Conservation (phyloP, 768 basidiomycete species). For the Russula brevipes region DNA sequence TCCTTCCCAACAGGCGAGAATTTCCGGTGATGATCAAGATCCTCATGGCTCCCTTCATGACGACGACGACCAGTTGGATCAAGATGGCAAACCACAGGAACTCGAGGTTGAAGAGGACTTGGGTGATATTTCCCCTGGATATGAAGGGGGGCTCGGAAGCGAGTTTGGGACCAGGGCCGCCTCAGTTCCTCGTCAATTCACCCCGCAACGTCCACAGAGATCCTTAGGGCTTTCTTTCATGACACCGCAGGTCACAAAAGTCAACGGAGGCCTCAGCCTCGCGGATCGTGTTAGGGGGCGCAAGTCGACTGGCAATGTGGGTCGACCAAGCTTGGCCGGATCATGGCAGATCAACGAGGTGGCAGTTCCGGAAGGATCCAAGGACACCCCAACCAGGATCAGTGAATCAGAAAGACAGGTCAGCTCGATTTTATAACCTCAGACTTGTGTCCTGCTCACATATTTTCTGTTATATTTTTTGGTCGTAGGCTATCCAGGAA, state of each 20-base stretch:
- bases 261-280: conserved; percentile 5
- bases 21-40: conserved; percentile 21
- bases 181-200: conserved; percentile 19
- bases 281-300: conserved; percentile 24
- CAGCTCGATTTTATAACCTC: neutral
- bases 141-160: conserved; percentile 18
- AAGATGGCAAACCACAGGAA: conserved; percentile 15
- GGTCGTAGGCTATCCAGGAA: conserved; percentile 53
- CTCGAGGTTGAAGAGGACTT: conserved; percentile 25
- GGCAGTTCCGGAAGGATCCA: conserved; percentile 36
- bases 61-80: conserved; percentile 28
- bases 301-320: conserved; percentile 24
- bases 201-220: conserved; percentile 30
- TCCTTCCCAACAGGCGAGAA: neutral
- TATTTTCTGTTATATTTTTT: neutral
- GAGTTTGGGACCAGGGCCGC: neutral
- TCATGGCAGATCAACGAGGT: conserved; percentile 57
- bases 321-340: conserved; percentile 44
- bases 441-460: neutral
- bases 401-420: conserved; percentile 17
- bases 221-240: conserved; percentile 40
- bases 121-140: conserved; percentile 5
- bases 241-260: conserved; percentile 47
- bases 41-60: conserved; percentile 21
- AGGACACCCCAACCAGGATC: conserved; percentile 1